Conservation (phyloP, 1,284 basidiomycete species). For the Phellopilus nigrolimitatus region DNA sequence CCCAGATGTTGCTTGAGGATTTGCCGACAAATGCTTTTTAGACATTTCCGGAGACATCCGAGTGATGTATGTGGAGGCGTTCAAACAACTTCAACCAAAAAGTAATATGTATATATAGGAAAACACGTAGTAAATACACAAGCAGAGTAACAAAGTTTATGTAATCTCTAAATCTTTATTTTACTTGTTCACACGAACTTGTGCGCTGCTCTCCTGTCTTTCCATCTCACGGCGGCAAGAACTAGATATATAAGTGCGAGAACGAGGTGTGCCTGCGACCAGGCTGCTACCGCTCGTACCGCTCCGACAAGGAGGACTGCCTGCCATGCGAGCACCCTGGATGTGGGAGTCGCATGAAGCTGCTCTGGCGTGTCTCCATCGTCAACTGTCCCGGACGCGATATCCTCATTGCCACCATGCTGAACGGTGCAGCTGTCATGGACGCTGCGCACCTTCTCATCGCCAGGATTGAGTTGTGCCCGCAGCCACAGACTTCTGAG, state of each 20-base stretch:
- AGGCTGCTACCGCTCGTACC: slow-evolving; percentile 90
- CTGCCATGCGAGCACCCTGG: slow-evolving; percentile 92
- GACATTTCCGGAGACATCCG: too few relatives aligned
- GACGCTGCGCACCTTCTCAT: slow-evolving; percentile 94
- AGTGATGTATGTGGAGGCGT: too few relatives aligned
- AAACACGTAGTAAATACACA: too few relatives aligned
- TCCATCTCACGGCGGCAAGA: slow-evolving; percentile 12
- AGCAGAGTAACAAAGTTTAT: too few relatives aligned
- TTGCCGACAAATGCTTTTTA: too few relatives aligned
- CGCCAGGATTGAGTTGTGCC: slow-evolving; percentile 97
- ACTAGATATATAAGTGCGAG: slow-evolving; percentile 97
- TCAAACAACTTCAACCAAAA: too few relatives aligned
- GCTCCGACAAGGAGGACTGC: slow-evolving; percentile 86
- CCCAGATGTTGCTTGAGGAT: too few relatives aligned
- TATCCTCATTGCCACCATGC: slow-evolving; percentile 99
- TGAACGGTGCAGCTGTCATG: slow-evolving; percentile 99
- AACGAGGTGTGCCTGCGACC: slow-evolving; percentile 90
- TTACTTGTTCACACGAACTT: too few relatives aligned
- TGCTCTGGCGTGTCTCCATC: slow-evolving; percentile 89
- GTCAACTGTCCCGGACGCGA: too few relatives aligned
- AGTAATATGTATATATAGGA: too few relatives aligned
- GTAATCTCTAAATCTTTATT: too few relatives aligned
- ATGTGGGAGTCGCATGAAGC: slow-evolving; percentile 86
- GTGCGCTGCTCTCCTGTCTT: background rate
- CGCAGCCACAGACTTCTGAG: slow-evolving; percentile 98